These are phyloP conservation scores for Dendrobium huoshanense DNA, from an alignment of 106 monocot species.

Conservation along the genomic window DNA sequence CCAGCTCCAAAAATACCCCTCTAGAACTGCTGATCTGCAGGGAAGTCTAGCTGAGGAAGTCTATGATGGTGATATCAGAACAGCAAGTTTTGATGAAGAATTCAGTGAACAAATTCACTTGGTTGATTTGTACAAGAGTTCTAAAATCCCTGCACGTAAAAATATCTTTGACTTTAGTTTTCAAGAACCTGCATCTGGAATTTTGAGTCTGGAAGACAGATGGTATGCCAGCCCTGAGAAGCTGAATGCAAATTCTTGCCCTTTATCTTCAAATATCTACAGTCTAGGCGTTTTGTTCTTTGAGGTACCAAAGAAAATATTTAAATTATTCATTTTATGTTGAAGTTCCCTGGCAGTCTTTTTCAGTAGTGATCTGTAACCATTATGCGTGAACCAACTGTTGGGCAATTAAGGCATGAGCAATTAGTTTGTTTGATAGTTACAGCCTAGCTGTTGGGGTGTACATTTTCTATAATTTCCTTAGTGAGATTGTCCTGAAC, in stretches of 20 bases:
- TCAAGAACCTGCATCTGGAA: conserved; percentile 16
- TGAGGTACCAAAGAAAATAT: conserved; percentile 45
- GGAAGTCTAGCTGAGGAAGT: conserved; percentile 15
- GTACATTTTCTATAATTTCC: background rate
- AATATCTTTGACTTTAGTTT: conserved; percentile 1
- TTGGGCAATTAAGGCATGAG: background rate
- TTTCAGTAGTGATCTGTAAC: background rate
- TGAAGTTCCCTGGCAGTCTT: background rate
- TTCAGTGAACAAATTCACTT: conserved; percentile 7
- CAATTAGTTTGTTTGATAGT: background rate
- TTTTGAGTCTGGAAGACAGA: conserved; percentile 56
- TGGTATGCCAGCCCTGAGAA: conserved; percentile 94
- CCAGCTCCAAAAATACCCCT: conserved; percentile 3
- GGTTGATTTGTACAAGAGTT: conserved; percentile 9
- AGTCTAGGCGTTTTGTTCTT: conserved; percentile 90
- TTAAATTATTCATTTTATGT: background rate
- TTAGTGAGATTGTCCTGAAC: background rate
- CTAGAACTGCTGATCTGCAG: conserved; percentile 13
- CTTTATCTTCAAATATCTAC: conserved; percentile 69
- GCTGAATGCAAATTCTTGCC: conserved; percentile 15
- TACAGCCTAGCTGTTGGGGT: background rate
- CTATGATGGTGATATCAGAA: conserved; percentile 11
- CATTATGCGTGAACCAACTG: background rate
- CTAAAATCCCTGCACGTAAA: conserved; percentile 1
- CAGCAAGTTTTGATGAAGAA: conserved; percentile 14